These are phyloP conservation scores for Alloteropsis angusta DNA, from an alignment of 202 grass and related monocot genomes.

Conservation along the genomic window DNA sequence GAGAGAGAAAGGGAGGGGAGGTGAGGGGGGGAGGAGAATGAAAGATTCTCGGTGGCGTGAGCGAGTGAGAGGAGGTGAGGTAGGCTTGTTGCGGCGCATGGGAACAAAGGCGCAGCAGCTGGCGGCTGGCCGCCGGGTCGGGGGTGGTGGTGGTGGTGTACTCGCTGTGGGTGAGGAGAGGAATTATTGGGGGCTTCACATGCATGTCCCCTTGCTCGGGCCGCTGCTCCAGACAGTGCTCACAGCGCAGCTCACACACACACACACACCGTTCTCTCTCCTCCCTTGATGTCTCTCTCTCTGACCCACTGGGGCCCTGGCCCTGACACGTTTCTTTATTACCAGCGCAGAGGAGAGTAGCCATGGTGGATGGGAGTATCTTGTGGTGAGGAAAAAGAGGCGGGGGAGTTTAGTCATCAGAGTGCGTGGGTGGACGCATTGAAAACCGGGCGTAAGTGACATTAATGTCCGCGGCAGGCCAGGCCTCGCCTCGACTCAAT, in stretches of 20 bases:
- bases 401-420: slow-evolving; percentile 5
- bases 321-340: slow-evolving; percentile 33
- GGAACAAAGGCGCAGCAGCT: slow-evolving; percentile 61
- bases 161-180: slow-evolving; percentile 29
- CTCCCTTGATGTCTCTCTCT: neutral
- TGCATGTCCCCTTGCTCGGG: slow-evolving; percentile 42
- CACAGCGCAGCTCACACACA: neutral
- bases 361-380: neutral
- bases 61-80: slow-evolving; percentile 18
- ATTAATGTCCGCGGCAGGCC: slow-evolving; percentile 21
- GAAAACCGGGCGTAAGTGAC: slow-evolving; percentile 20
- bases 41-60: slow-evolving; percentile 47
- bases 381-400: slow-evolving; percentile 27
- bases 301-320: neutral
- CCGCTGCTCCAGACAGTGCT: slow-evolving; percentile 17
- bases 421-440: slow-evolving; percentile 33
- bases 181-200: slow-evolving; percentile 73
- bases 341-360: neutral
- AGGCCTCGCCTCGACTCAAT: too few species aligned
- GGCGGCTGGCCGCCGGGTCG: slow-evolving; percentile 19
- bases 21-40: neutral
- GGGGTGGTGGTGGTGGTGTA: neutral
- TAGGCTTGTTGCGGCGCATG: slow-evolving; percentile 45
- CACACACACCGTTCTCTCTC: neutral
- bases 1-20: neutral